Evolutionary conservation across 768 basidiomycete genomes (phyloP).

Genomic region (Glaciozyma antarctica): DNA sequence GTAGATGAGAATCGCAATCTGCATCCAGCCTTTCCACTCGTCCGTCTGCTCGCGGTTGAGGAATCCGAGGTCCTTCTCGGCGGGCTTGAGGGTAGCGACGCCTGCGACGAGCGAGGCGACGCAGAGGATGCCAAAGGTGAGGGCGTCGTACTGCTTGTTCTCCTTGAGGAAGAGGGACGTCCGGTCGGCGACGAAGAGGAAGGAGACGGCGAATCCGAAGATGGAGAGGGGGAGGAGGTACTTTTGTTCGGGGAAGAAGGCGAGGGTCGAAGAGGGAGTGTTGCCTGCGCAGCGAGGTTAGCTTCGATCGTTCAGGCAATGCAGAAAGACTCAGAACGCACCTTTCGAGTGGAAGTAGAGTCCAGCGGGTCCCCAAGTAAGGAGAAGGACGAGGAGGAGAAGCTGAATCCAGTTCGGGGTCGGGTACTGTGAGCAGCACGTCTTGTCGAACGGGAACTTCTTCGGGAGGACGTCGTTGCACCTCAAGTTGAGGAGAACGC

Average conservation of each 20-base stretch:
- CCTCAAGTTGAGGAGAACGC: constrained; percentile 63
- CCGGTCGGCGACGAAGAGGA: constrained; percentile 73
- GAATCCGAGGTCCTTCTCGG: constrained; percentile 71
- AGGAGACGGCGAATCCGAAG: constrained; percentile 56
- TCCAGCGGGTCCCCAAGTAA: constrained; percentile 50
- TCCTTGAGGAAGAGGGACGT: constrained; percentile 80
- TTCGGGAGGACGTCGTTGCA: constrained; percentile 67
- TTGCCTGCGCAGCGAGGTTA: constrained; percentile 18
- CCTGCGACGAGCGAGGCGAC: constrained; percentile 52
- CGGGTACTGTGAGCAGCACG: constrained; percentile 72
- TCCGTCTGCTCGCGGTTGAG: constrained; percentile 87
- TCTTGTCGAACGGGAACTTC: constrained; percentile 53
- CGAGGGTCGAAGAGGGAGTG: constrained; percentile 19
- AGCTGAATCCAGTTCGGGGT: constrained; percentile 52
- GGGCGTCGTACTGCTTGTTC: constrained; percentile 68
- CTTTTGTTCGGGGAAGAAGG: constrained; percentile 40
- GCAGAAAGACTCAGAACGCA: constrained; percentile 27
- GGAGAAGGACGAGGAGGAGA: constrained; percentile 46
- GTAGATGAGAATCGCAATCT: constrained; percentile 82
- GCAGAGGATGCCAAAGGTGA: constrained; percentile 55
- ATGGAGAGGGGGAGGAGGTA: constrained; percentile 48
- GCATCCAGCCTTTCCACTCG: constrained; percentile 99
- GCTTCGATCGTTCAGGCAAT: not conserved
- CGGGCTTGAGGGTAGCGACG: constrained; percentile 56
- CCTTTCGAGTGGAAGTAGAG: constrained; percentile 39